These are phyloP conservation scores for Candida sanyaensis DNA, from an alignment of 1,139 yeast genomes.

Conservation along the genomic window DNA sequence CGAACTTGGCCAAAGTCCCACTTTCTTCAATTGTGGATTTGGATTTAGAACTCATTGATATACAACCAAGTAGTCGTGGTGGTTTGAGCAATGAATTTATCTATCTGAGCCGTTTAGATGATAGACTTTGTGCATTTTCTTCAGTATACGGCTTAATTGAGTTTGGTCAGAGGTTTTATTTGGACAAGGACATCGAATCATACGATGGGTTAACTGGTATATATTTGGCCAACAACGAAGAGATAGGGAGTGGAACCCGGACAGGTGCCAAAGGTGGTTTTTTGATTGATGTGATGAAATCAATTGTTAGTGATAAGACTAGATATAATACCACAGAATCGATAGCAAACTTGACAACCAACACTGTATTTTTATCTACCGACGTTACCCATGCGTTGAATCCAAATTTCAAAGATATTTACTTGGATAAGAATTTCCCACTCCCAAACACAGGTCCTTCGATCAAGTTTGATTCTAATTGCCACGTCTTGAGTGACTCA, in stretches of 20 bases:
- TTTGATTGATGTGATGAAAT: slow-evolving; percentile 17
- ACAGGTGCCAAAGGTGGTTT: slow-evolving; percentile 62
- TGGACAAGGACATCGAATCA: slow-evolving; percentile 21
- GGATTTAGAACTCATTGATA: slow-evolving; percentile 64
- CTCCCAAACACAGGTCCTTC: slow-evolving; percentile 76
- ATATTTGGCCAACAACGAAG: slow-evolving; percentile 61
- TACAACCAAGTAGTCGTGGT: slow-evolving; percentile 62
- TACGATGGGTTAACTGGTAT: slow-evolving; percentile 49
- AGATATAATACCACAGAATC: slow-evolving; percentile 16
- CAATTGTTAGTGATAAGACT: slow-evolving; percentile 8
- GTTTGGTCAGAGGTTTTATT: slow-evolving; percentile 19
- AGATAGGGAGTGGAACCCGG: slow-evolving; percentile 60
- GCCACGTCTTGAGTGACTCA: slow-evolving; percentile 79
- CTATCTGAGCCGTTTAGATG: slow-evolving; percentile 68
- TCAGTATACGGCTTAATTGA: slow-evolving; percentile 56
- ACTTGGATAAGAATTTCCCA: slow-evolving; percentile 75
- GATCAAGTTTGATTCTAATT: slow-evolving; percentile 72
- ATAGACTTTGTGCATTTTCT: slow-evolving; percentile 63
- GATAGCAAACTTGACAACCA: slow-evolving; percentile 36
- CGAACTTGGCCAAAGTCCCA: slow-evolving; percentile 45
- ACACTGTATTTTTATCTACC: slow-evolving; percentile 61
- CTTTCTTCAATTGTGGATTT: slow-evolving; percentile 57
- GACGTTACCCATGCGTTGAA: slow-evolving; percentile 67
- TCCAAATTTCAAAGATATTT: slow-evolving; percentile 62
- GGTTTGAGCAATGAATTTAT: slow-evolving; percentile 63